Conservation (phyloP, 768 basidiomycete species). For the Mycena haematopus region DNA sequence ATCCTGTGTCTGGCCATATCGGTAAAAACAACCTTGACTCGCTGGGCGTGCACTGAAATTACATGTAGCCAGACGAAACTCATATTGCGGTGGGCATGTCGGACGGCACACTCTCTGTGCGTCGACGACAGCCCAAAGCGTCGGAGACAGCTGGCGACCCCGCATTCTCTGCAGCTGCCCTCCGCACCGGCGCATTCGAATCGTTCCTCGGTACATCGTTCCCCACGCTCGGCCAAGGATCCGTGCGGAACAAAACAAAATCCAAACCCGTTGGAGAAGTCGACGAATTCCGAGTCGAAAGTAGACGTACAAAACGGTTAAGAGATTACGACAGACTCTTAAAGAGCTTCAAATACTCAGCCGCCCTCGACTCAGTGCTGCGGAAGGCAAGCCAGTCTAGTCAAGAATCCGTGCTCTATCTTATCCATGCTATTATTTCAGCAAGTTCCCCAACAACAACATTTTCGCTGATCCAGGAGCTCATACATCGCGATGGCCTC, state of each 20-base stretch:
- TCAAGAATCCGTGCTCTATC: slow-evolving; percentile 8
- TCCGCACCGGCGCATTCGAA: slow-evolving; percentile 67
- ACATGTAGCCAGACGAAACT: slow-evolving; percentile 86
- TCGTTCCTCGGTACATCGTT: slow-evolving; percentile 66
- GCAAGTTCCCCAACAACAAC: slow-evolving; percentile 86
- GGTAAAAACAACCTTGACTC: slow-evolving; percentile 50
- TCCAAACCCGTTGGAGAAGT: slow-evolving; percentile 62
- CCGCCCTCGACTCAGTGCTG: slow-evolving; percentile 91
- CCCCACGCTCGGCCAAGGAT: slow-evolving; percentile 61
- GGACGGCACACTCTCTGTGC: slow-evolving; percentile 97
- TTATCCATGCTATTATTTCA: slow-evolving; percentile 38
- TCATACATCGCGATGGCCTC: slow-evolving; percentile 91
- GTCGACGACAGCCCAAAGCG: slow-evolving; percentile 80
- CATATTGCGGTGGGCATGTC: slow-evolving; percentile 98
- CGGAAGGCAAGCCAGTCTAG: slow-evolving; percentile 62
- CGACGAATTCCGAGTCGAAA: slow-evolving; percentile 82
- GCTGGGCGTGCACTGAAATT: slow-evolving; percentile 16
- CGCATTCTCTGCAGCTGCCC: slow-evolving; percentile 43
- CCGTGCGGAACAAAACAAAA: slow-evolving; percentile 53
- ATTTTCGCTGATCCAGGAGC: slow-evolving; percentile 91
- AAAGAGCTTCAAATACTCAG: slow-evolving; percentile 93
- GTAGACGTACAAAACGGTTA: slow-evolving; percentile 69
- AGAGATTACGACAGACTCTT: slow-evolving; percentile 89
- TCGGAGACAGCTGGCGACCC: slow-evolving; percentile 54
- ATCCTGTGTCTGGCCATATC: slow-evolving; percentile 90